phyloP scores from a whole-genome alignment of 176 grass and related monocot genomes.

The Pontederia crassipes region DNA sequence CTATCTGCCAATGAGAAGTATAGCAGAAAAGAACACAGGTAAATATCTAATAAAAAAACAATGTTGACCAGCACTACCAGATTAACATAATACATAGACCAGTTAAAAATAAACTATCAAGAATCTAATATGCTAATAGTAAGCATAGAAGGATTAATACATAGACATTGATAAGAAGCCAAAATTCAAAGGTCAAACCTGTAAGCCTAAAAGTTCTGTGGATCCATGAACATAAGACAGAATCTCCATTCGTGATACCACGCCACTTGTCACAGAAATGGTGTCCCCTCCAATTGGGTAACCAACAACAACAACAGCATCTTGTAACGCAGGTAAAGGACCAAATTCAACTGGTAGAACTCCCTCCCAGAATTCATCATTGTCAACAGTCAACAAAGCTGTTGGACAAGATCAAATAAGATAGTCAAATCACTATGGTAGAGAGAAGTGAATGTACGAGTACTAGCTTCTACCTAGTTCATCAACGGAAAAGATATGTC shows the following conservation, averaged over 20 bases:
- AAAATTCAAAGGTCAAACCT: conserved; percentile 28
- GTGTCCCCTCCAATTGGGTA: conserved; percentile 98
- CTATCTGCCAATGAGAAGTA: conserved; percentile 60
- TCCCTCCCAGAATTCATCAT: conserved; percentile 95
- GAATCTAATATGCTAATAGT: no score
- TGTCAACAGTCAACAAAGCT: conserved; percentile 82
- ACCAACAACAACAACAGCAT: conserved; percentile 91
- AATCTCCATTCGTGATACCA: conserved; percentile 94
- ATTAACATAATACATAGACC: conserved; percentile 1
- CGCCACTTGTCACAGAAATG: conserved; percentile 94
- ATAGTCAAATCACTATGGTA: not conserved
- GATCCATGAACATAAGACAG: conserved; percentile 99
- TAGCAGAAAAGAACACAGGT: conserved; percentile 7
- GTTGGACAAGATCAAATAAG: conserved; percentile 26
- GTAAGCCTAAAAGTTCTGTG: conserved; percentile 86
- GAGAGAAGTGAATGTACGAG: no score
- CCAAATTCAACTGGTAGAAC: conserved; percentile 74
- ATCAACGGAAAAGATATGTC: not conserved
- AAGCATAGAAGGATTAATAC: no score
- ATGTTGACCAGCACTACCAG: not conserved
- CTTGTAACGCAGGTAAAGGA: conserved; percentile 76
- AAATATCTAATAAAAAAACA: not conserved
- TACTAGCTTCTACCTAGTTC: no score
- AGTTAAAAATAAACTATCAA: no score
- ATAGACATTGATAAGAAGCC: not conserved